Evolutionary conservation across 768 basidiomycete genomes (phyloP).

Genomic region (Boletus insuetus): DNA sequence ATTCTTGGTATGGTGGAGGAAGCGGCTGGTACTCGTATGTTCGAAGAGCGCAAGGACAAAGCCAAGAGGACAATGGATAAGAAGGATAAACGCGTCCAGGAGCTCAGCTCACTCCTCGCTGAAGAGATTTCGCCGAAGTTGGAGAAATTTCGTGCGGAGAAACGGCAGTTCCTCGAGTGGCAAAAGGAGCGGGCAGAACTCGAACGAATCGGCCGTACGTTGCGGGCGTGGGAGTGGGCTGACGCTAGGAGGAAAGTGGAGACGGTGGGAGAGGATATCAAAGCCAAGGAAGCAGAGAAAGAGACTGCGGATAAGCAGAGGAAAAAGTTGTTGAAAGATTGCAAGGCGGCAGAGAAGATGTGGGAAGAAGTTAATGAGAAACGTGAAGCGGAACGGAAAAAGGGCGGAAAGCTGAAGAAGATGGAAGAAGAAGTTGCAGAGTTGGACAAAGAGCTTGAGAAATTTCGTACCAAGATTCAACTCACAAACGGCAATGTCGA

Average conservation of each 20-base stretch:
- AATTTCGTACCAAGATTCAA: conserved; percentile 81
- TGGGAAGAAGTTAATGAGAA: conserved; percentile 63
- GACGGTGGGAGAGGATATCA: conserved; percentile 56
- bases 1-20: conserved; percentile 99
- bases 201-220: conserved; percentile 75
- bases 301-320: conserved; percentile 45
- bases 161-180: conserved; percentile 82
- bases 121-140: conserved; percentile 96
- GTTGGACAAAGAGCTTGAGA: conserved; percentile 76
- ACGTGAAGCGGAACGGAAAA: conserved; percentile 84
- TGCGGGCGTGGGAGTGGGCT: conserved; percentile 89
- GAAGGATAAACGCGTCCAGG: conserved; percentile 94
- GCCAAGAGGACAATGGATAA: conserved; percentile 94
- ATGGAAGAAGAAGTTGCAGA: conserved; percentile 78
- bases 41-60: conserved; percentile 97
- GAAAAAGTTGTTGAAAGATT: conserved; percentile 52
- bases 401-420: conserved; percentile 89
- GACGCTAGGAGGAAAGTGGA: conserved; percentile 52
- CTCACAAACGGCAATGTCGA: conserved; percentile 71
- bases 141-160: conserved; percentile 85
- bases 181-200: conserved; percentile 89
- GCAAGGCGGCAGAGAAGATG: conserved; percentile 65
- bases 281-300: conserved; percentile 48
- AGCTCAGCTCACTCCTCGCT: conserved; percentile 71
- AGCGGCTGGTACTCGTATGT: conserved; percentile 98